These are phyloP conservation scores for Phenoliferia sp. DNA, from an alignment of 1,284 basidiomycete species.

Conservation along the genomic window DNA sequence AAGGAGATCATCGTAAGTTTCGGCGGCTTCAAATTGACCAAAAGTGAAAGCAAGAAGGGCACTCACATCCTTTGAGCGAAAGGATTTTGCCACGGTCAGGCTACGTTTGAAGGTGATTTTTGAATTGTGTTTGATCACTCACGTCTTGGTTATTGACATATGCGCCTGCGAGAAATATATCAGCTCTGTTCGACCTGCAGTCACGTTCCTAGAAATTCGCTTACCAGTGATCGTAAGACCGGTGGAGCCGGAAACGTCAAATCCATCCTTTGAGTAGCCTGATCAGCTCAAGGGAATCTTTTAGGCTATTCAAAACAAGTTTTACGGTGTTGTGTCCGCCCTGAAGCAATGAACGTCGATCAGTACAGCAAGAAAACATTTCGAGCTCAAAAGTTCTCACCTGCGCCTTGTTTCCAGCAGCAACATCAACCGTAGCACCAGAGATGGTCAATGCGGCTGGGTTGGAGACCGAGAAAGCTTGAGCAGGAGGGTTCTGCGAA, in stretches of 20 bases:
- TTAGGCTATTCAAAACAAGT: background rate
- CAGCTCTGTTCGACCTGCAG: too few relatives aligned
- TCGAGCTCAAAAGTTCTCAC: too few relatives aligned
- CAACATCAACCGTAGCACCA: constrained; percentile 17
- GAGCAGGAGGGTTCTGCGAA: background rate
- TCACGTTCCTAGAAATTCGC: too few relatives aligned
- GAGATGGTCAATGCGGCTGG: constrained; percentile 6
- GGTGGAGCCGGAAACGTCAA: constrained; percentile 12
- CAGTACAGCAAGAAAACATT: too few relatives aligned
- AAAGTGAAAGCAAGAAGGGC: too few relatives aligned
- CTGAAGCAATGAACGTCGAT: background rate
- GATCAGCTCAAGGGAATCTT: too few relatives aligned
- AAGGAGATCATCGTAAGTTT: too few relatives aligned
- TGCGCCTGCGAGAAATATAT: too few relatives aligned
- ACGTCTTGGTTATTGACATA: constrained; percentile 10
- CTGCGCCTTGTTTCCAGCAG: constrained; percentile 13
- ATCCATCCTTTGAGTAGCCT: too few relatives aligned
- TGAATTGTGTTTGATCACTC: background rate
- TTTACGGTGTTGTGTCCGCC: constrained; percentile 18
- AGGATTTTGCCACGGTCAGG: background rate
- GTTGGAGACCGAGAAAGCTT: background rate
- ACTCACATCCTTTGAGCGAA: background rate
- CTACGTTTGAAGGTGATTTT: background rate
- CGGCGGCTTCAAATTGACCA: too few relatives aligned
- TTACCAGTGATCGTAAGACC: constrained; percentile 19